Conservation (phyloP, 1,284 basidiomycete genomes). For the Binderoboletus segoi region DNA sequence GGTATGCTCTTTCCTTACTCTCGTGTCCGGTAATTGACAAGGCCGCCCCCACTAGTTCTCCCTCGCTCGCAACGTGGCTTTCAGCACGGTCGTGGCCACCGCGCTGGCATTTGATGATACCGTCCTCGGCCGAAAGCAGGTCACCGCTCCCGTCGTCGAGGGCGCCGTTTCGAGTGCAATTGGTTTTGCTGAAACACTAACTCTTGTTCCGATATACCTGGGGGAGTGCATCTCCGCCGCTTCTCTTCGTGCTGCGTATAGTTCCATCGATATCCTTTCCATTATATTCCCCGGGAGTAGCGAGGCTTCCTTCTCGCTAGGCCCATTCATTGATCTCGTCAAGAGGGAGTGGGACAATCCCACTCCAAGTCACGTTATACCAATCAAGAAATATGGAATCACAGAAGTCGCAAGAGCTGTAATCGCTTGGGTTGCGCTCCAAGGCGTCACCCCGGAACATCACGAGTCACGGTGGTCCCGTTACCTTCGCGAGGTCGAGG, state of each 20-base stretch:
- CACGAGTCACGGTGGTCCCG: conserved; percentile 70
- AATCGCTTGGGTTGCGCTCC: conserved; percentile 75
- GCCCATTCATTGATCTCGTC: conserved; percentile 75
- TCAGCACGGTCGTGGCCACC: conserved; percentile 56
- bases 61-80: conserved; percentile 62
- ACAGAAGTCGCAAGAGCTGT: conserved; percentile 67
- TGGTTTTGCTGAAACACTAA: conserved; percentile 66
- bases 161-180: conserved; percentile 63
- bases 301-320: conserved; percentile 77
- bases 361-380: conserved; percentile 52
- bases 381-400: conserved; percentile 61
- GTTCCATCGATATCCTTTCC: conserved; percentile 71
- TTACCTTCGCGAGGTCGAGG: conserved; percentile 64
- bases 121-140: conserved; percentile 59
- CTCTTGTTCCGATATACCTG: conserved; percentile 70
- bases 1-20: conserved; percentile 42
- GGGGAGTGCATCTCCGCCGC: conserved; percentile 78
- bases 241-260: conserved; percentile 69
- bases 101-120: conserved; percentile 63
- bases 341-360: conserved; percentile 69
- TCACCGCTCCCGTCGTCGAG: conserved; percentile 58
- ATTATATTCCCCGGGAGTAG: conserved; percentile 73
- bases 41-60: conserved; percentile 52
- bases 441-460: conserved; percentile 77
- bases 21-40: conserved; percentile 3